Conservation (phyloP, 2,329 filamentous ascomycete genomes). For the Pseudocercospora pini-densiflorae region DNA sequence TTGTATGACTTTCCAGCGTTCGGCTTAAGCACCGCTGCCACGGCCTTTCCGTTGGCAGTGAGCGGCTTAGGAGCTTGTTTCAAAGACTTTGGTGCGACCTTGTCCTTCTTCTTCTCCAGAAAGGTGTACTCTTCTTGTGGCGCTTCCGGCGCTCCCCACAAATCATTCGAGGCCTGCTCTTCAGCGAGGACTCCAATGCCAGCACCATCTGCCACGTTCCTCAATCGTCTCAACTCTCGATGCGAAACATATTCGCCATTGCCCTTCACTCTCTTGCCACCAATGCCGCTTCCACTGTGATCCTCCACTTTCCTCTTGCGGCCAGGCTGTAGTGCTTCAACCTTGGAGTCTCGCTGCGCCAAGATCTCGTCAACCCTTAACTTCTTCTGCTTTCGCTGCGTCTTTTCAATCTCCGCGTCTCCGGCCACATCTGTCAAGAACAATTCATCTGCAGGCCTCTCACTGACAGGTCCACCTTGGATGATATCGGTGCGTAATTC, state of each 20-base stretch:
- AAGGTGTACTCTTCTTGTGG: constrained; percentile 65
- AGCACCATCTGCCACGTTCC: constrained; percentile 75
- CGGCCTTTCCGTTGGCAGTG: constrained; percentile 76
- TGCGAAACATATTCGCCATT: constrained; percentile 76
- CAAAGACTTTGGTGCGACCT: constrained; percentile 75
- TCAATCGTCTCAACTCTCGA: constrained; percentile 80
- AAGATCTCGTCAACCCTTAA: constrained; percentile 94
- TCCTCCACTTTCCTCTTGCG: constrained; percentile 76
- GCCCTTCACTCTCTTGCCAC: constrained; percentile 72
- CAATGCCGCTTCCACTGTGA: constrained; percentile 60
- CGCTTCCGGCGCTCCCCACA: constrained; percentile 68
- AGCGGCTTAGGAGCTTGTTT: constrained; percentile 79
- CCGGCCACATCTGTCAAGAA: constrained; percentile 82
- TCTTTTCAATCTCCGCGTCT: constrained; percentile 67
- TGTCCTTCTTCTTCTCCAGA: constrained; percentile 63
- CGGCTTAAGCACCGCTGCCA: constrained; percentile 80
- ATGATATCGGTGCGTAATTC: constrained; percentile 88
- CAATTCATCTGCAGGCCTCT: constrained; percentile 80
- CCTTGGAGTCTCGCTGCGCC: constrained; percentile 72
- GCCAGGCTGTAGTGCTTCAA: constrained; percentile 72
- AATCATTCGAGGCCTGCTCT: constrained; percentile 69
- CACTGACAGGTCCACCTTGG: constrained; percentile 82
- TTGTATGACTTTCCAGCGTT: constrained; percentile 90
- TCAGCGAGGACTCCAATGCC: constrained; percentile 56
- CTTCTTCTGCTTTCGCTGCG: constrained; percentile 70